phyloP scores from a whole-genome alignment of 1,284 basidiomycete species.

The Entoloma clypeatum region DNA sequence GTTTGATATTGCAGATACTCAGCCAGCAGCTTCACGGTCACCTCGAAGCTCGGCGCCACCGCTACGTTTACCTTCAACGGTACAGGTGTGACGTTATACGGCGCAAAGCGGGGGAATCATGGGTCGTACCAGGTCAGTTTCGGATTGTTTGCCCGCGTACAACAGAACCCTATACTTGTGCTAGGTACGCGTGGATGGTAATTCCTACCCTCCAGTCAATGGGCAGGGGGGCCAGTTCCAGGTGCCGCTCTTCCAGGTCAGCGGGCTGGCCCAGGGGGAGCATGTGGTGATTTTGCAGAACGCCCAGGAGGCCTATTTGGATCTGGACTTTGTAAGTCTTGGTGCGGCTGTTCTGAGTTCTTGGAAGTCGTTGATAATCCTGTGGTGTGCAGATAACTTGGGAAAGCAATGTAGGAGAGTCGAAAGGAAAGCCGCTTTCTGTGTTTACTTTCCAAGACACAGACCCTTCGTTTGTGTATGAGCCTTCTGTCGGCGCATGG shows the following conservation, averaged over 20 bases:
- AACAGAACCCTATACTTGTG: no score
- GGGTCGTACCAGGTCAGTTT: slow-evolving; percentile 27
- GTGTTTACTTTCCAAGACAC: slow-evolving; percentile 24
- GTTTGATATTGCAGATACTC: slow-evolving; percentile 26
- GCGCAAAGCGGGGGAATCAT: slow-evolving; percentile 30
- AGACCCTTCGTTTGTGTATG: slow-evolving; percentile 22
- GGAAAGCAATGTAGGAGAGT: slow-evolving; percentile 18
- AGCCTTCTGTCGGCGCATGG: slow-evolving; percentile 19
- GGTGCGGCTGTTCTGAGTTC: not conserved
- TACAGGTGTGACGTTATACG: slow-evolving; percentile 31
- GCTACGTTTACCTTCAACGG: slow-evolving; percentile 33
- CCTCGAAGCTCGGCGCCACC: slow-evolving; percentile 23
- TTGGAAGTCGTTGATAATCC: not conserved
- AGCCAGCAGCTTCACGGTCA: slow-evolving; percentile 25
- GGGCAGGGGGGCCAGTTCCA: slow-evolving; percentile 24
- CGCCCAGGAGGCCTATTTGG: slow-evolving; percentile 22
- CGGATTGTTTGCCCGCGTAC: no score
- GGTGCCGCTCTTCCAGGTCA: slow-evolving; percentile 18
- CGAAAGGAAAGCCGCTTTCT: slow-evolving; percentile 16
- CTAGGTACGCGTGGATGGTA: slow-evolving; percentile 27
- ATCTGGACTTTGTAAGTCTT: slow-evolving; percentile 28
- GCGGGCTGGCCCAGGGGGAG: slow-evolving; percentile 14
- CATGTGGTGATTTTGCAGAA: slow-evolving; percentile 27
- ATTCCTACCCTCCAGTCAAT: slow-evolving; percentile 20
- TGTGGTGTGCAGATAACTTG: slow-evolving; percentile 19